Base-by-base conservation (phyloP, 371 early-diverging fungal species). In the Dinochytrium kinnereticum region DNA sequence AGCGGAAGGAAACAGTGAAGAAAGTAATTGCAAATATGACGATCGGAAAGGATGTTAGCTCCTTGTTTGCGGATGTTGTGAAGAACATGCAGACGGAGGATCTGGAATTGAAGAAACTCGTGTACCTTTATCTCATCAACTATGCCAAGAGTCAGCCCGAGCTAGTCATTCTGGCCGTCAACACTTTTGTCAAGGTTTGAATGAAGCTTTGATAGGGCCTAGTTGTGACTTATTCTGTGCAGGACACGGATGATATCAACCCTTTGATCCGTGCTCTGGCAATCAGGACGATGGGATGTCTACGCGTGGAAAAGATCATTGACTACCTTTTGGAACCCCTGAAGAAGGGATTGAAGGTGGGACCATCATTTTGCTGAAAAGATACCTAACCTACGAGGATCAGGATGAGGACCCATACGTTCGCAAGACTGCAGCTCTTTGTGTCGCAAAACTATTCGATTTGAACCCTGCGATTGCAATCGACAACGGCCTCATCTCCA, bases 1-100 rank as follows among this genome's bases (percentile, higher is more conserved):
- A 90, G 51, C 90, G 98, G 70, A 97, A 97, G 81, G 99, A 98
- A 83, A 96, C 97, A 0, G 97, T 99, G 44, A 96, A 97, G 75
- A 93, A 95, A 78, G 97, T 99, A 69, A 96, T 98, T 82, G 96
- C 95, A 75, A 98, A 88, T 75, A 88, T 89, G 88, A 89, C 89
- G 34, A 81, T 89, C 75, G 89, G 89, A 21, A 89, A 89, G 57
- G 88, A 89, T 74, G 87, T 89, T 34, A 76, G 76, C 37, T 68
- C 77, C 26, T 76, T 89, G 49, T 89, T 89, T 75, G 83, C 98
- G 39, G 98, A 99, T 76, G 98, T 99, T 10, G 88, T 99, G 36
- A 97, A 97, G 87, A 96, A 96, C 87, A 99, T 99, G 98, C 97
- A 98, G 81, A 99, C 98, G 0, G 98, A 97, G 71, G 98, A 97